Evolutionary conservation across 2,329 filamentous ascomycete genomes (phyloP).

Genomic region (Neocatenulostroma microsporum): DNA sequence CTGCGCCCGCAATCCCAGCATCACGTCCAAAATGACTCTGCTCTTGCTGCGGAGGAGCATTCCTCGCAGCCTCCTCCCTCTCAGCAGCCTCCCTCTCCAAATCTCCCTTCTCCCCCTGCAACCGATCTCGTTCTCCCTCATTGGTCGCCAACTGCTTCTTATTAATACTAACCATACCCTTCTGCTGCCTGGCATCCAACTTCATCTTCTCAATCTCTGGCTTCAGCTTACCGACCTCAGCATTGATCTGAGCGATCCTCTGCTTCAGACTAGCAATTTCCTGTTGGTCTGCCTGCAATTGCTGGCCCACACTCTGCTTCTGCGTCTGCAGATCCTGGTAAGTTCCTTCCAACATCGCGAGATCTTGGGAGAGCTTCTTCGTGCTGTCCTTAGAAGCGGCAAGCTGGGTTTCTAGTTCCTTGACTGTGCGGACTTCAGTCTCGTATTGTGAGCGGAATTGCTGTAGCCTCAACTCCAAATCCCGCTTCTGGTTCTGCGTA

Average conservation of each 20-base stretch:
- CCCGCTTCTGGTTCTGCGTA: constrained; percentile 77
- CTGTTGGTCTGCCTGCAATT: constrained; percentile 76
- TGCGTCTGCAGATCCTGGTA: constrained; percentile 76
- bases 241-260: constrained; percentile 73
- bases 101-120: constrained; percentile 69
- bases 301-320: constrained; percentile 65
- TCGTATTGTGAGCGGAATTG: constrained; percentile 86
- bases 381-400: constrained; percentile 69
- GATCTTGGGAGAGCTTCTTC: constrained; percentile 73
- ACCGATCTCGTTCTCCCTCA: constrained; percentile 79
- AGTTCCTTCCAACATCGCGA: constrained; percentile 71
- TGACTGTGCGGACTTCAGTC: constrained; percentile 82
- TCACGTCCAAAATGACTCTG: constrained; percentile 7
- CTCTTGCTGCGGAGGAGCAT: constrained; percentile 5
- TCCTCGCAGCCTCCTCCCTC: constrained; percentile 9
- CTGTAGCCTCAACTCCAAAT: constrained; percentile 80
- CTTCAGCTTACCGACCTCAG: constrained; percentile 74
- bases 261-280: constrained; percentile 84
- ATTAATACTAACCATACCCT: constrained; percentile 93
- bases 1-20: constrained; percentile 9
- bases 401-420: constrained; percentile 75
- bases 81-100: constrained; percentile 48
- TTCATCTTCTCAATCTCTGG: constrained; percentile 89
- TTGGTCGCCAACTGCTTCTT: constrained; percentile 93
- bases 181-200: constrained; percentile 87